Base-by-base conservation (phyloP, 176 grass and related monocot species). In the Pharus latifolius region DNA sequence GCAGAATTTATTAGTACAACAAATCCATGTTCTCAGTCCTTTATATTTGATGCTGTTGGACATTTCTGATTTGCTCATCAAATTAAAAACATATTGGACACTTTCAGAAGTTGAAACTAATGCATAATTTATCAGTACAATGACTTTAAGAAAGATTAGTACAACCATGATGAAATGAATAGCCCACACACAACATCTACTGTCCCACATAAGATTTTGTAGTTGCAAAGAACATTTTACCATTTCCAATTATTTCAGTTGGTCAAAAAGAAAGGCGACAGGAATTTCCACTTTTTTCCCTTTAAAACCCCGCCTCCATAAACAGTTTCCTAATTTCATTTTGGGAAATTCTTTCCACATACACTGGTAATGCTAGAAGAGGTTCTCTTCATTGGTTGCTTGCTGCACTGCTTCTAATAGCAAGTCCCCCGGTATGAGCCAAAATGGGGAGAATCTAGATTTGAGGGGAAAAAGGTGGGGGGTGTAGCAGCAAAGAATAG, bases 381-480 rank as follows among this genome's bases (percentile, higher is more conserved):
- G 9, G 18, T 33, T 44, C 38, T 60, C 26, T 43, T 22, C 32
- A 18, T 78, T 17, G 61, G 19, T 45, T 30, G 27, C 19, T 58
- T 75, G 18, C 51, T 42, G n/a, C n/a, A n/a, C n/a, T n/a, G n/a
- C n/a, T n/a, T 57, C 40, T 59, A 27, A 48, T 23, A 78, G 51
- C 40, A 48, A 78, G 20, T 12, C 56, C 38, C 53, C 59, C 19
- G 17, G 2, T 51, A 35, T 69, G 30, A 59, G 42, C 41, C 18
- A 60, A 69, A 68, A 69, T 60, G 41, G 46, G 30, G 56, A 59
- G 29, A 69, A 59, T 49, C 29, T 69, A 59, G 30, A 14, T 57
- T n/a, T n/a, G n/a, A n/a, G n/a, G n/a, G n/a, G n/a, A n/a, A n/a
- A n/a, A n/a, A n/a, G n/a, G n/a, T n/a, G n/a, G n/a, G n/a, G n/a